These are phyloP conservation scores for Claviceps pazoutovae DNA, from an alignment of 2,329 filamentous ascomycete species.

Conservation along the genomic window DNA sequence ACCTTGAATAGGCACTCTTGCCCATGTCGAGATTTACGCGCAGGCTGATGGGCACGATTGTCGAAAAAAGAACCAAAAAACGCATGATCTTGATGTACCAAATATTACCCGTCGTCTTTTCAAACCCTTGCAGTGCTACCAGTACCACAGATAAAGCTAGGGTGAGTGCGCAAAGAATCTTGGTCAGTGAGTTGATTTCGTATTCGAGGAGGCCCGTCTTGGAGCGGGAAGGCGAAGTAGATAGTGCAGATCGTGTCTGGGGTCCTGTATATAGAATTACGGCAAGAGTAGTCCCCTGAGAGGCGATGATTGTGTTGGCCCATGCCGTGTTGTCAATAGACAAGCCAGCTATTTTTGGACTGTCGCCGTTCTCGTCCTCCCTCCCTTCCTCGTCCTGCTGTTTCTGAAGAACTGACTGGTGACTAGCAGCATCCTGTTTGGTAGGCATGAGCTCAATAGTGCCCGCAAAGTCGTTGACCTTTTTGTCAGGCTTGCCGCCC, in stretches of 20 bases:
- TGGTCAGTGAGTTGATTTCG: conserved; percentile 94
- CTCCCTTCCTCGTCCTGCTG: conserved; percentile 3
- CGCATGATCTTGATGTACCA: conserved; percentile 98
- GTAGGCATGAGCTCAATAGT: conserved; percentile 61
- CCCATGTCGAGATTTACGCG: conserved; percentile 95
- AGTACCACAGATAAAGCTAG: conserved; percentile 74
- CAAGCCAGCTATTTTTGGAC: conserved; percentile 51
- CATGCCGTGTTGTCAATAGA: conserved; percentile 96
- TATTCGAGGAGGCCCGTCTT: conserved; percentile 89
- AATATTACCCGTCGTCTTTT: conserved; percentile 46
- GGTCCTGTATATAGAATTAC: conserved; percentile 90
- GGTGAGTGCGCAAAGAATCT: conserved; percentile 85
- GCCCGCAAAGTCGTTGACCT: conserved; percentile 91
- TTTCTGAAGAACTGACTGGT: conserved; percentile 19
- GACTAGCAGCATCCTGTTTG: conserved; percentile 32
- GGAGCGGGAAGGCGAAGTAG: conserved; percentile 79
- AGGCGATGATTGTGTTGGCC: conserved; percentile 95
- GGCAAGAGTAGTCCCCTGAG: conserved; percentile 75
- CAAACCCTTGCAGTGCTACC: conserved; percentile 75
- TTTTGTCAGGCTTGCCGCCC: conserved; percentile 81
- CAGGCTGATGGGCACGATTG: conserved; percentile 92
- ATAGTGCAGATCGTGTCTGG: conserved; percentile 85
- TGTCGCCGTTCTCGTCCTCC: conserved; percentile 10
- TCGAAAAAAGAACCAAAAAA: conserved; percentile 98
- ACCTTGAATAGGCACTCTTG: conserved; percentile 89